Base-by-base conservation (phyloP, 2,329 filamentous ascomycete species). In the Colletotrichum limetticola region DNA sequence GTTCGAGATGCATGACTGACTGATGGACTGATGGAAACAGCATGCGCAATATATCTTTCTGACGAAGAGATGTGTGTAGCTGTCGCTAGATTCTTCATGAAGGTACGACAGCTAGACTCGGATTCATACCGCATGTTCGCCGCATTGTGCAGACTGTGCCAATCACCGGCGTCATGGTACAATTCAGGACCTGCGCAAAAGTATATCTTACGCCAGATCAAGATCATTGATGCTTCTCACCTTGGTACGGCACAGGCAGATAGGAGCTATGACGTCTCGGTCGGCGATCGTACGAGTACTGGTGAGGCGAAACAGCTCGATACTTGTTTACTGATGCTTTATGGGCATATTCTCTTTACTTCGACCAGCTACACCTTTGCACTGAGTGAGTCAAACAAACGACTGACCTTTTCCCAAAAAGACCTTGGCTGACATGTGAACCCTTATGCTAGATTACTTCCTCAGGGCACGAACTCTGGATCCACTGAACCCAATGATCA, bases 191-290 rank as follows among this genome's bases (percentile, higher is more conserved):
- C 94, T 0, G 92, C 93, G 24, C 95, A 98, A 82, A 98, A 98
- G 81, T 97, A 94, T 79, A 91, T 98, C 78, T 87, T 98, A 71
- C 92, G 97, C 5, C 95, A 97, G 82, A 94, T 99, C 83, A 97
- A 97, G 81, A 91, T 91, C 4, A 94, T 97, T 85, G 97, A 99
- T 92, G 57, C 85, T 83, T 85, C 88, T 16, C 84, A 87, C 56
- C 56, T 72, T 24, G 68, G 66, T 3, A 52, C 28, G n/a, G 14
- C 52, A 16, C 70, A 37, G 12, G 42, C 66, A 42, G 75, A 76
- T 4, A 74, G 59, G n/a, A 57, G 55, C 12, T 66, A 74, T 28
- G 79, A 83, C 4, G 82, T 82, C 57, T 77, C 80, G 5, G 80
- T 82, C 14, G 83, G 84, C 24, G 83, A 84, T 9, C 63, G 53